These are phyloP conservation scores for Isabelozyma pseudorhagii DNA, from an alignment of 805 yeast genomes.

Conservation along the genomic window DNA sequence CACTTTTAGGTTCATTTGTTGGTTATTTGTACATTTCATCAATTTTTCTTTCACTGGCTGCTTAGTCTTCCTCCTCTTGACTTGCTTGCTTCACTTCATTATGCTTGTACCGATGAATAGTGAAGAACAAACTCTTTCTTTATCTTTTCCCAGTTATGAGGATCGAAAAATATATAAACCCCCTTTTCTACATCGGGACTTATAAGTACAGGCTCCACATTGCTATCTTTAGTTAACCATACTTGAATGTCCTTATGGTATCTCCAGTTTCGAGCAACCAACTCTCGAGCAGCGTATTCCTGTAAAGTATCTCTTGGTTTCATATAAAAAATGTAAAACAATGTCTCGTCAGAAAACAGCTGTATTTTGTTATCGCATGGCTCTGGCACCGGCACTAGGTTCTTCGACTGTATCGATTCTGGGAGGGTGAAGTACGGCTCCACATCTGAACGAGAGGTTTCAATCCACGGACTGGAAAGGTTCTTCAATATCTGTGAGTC, in stretches of 20 bases:
- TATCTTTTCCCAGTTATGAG: slow-evolving; percentile 93
- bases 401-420: slow-evolving; percentile 27
- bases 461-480: slow-evolving; percentile 93
- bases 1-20: too few species aligned
- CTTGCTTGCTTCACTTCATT: neutral
- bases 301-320: slow-evolving; percentile 91
- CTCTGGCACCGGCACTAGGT: slow-evolving; percentile 37
- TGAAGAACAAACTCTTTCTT: slow-evolving; percentile 62
- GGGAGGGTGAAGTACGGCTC: slow-evolving; percentile 81
- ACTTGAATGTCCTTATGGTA: slow-evolving; percentile 93
- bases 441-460: slow-evolving; percentile 84
- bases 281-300: slow-evolving; percentile 88
- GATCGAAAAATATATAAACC: slow-evolving; percentile 90
- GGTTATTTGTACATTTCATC: too few species aligned
- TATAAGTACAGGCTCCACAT: slow-evolving; percentile 77
- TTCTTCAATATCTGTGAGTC: slow-evolving; percentile 54
- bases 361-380: slow-evolving; percentile 50
- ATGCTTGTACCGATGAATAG: slow-evolving; percentile 37
- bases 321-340: slow-evolving; percentile 90
- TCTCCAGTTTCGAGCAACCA: slow-evolving; percentile 92
- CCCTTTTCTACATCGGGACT: slow-evolving; percentile 89
- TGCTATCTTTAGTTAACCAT: slow-evolving; percentile 94
- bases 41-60: too few species aligned
- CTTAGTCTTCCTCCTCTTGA: too few species aligned
- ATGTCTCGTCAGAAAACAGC: slow-evolving; percentile 82